phyloP scores from a whole-genome alignment of 768 basidiomycete species.

The Serpula lacrymans region DNA sequence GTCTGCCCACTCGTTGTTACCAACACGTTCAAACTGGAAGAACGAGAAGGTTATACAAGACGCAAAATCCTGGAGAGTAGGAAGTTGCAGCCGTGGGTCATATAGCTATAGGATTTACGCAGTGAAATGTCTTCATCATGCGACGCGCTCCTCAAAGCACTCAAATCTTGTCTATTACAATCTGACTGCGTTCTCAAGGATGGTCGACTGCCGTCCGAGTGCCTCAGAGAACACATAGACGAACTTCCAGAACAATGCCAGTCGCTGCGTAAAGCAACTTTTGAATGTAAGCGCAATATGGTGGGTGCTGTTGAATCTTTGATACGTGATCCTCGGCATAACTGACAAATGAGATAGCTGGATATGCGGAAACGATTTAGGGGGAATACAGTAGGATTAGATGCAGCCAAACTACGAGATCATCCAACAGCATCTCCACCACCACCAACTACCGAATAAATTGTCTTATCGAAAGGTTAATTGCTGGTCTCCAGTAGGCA shows the following conservation, averaged over 20 bases:
- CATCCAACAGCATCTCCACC: constrained; percentile 6
- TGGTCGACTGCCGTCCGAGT: constrained; percentile 78
- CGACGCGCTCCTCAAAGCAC: constrained; percentile 67
- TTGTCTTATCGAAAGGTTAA: no score
- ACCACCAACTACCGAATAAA: no score
- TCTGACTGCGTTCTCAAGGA: constrained; percentile 87
- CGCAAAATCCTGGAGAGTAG: no score
- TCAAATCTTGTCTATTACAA: constrained; percentile 80
- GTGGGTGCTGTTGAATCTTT: constrained; percentile 39
- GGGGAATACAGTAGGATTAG: constrained; percentile 62
- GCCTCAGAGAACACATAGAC: constrained; percentile 68
- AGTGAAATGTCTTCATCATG: constrained; percentile 75
- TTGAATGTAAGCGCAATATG: constrained; percentile 91
- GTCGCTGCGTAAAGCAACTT: constrained; percentile 74
- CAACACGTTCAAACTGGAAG: no score
- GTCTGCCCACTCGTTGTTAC: no score
- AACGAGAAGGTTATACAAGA: no score
- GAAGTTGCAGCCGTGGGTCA: no score
- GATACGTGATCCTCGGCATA: neutral
- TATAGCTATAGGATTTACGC: no score
- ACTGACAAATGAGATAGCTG: constrained; percentile 38
- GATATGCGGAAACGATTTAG: constrained; percentile 85
- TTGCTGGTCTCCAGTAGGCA: no score
- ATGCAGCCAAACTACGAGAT: constrained; percentile 17
- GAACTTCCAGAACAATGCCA: constrained; percentile 82